Base-by-base conservation (phyloP, 441 rosid species). In the Erysimum pusillum region DNA sequence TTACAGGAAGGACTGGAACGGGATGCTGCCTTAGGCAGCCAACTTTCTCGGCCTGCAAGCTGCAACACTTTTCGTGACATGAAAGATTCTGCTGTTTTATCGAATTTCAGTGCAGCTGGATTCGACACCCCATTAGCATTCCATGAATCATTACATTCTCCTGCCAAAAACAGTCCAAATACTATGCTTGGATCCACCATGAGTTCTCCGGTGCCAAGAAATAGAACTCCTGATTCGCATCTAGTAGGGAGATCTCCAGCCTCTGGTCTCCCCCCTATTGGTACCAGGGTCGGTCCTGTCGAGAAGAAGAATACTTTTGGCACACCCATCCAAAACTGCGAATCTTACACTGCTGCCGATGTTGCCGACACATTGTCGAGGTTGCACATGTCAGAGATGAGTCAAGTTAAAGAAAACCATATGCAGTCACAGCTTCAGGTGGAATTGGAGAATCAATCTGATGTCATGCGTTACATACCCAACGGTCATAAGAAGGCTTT, bases 1-100 rank as follows among this genome's bases (percentile, higher is more conserved):
- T 72, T 85, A 68, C 81, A 96, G 98, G 98, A 86, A 79, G 97
- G 99, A 69, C 76, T 84, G 76, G 97, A 91, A 76, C 85, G 80
- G 44, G 85, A 88, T 68, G 71, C 90, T 76, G 80, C 85, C 45
- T 77, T 87, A 69, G 80, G 87, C 20, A 91, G 88, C 68, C 87
- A 83, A 56, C 78, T 84, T 32, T 85, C 94, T n/a, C 85, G 86
- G 44, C 91, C 96, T 59, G 80, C 93, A 59, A 91, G 97, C 81
- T 86, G 86, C 76, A 90, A 86, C 83, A 81, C 95, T 74, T 88
- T 86, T 62, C 84, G 87, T 75, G 92, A 91, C 76, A 76, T 74
- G 79, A 63, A 84, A 74, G 87, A 88, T 69, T 66, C 82, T 70
- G 60, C 77, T 72, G 84, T 73, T 53, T 53, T 76, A 38, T 79